These are phyloP conservation scores for Ballota nigra DNA, from an alignment of 257 asterid genomes.

Conservation along the genomic window DNA sequence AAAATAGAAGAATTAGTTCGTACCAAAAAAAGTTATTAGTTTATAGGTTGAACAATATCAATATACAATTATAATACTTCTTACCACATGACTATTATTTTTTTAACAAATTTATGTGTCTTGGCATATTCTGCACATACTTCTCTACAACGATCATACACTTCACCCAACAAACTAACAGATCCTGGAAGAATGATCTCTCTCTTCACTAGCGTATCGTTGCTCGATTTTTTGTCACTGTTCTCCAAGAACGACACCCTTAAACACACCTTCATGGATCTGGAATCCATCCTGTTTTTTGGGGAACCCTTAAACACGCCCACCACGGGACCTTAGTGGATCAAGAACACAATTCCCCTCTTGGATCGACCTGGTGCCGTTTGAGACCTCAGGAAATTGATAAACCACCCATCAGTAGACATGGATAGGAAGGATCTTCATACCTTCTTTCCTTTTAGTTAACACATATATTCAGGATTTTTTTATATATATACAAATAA, in stretches of 20 bases:
- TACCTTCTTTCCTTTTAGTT: background rate
- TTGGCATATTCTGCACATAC: slow-evolving; percentile 92
- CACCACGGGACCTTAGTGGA: slow-evolving; percentile 22
- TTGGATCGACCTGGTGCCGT: slow-evolving; percentile 38
- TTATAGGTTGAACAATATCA: too few relatives aligned
- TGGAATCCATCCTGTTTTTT: slow-evolving; percentile 29
- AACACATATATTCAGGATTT: too few relatives aligned
- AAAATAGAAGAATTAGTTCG: too few relatives aligned
- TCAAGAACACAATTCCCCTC: slow-evolving; percentile 38
- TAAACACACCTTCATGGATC: slow-evolving; percentile 31
- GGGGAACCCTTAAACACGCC: slow-evolving; percentile 19
- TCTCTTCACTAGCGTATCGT: slow-evolving; percentile 48
- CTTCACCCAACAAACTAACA: slow-evolving; percentile 58
- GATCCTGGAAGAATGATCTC: slow-evolving; percentile 54
- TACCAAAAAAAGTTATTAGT: too few relatives aligned
- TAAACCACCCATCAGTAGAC: slow-evolving; percentile 67
- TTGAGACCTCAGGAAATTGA: slow-evolving; percentile 47
- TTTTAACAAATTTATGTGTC: slow-evolving; percentile 35
- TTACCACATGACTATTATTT: too few relatives aligned
- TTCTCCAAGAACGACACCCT: slow-evolving; percentile 28
- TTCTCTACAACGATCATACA: slow-evolving; percentile 83
- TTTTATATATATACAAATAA: too few relatives aligned
- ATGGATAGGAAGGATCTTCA: slow-evolving; percentile 23
- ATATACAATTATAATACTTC: too few relatives aligned
- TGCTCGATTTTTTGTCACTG: too few relatives aligned